Percentiles rank a stretch among this genome's conserved stretches.
phyloP scores from a whole-genome alignment of 345 rosid species.

The Lumnitzera racemosa region DNA sequence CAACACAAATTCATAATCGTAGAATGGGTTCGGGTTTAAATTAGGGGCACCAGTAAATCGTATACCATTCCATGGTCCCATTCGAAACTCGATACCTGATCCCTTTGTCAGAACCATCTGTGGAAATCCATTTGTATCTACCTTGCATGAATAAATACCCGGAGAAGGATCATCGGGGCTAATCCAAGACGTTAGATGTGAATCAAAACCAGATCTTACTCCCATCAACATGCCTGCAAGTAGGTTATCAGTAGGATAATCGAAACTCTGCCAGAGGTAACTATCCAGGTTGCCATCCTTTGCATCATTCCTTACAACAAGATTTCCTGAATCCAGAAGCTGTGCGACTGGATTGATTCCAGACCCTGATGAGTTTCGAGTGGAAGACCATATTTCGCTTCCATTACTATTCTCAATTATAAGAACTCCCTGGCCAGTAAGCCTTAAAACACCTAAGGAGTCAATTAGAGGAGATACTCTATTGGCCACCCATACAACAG shows the following conservation, averaged over 20 bases:
- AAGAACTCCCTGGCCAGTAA: slow-evolving; percentile 8
- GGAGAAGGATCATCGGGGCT: slow-evolving; percentile 15
- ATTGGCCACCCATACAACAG: slow-evolving; percentile 24
- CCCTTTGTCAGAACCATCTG: slow-evolving; percentile 5
- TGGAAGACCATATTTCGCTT: slow-evolving; percentile 13
- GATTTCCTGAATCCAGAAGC: slow-evolving; percentile 19
- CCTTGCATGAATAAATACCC: slow-evolving; percentile 8
- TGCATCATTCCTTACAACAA: slow-evolving; percentile 10
- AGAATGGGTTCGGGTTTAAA: slow-evolving; percentile 3
- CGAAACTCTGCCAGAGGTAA: slow-evolving; percentile 23
- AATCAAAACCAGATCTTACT: slow-evolving; percentile 4
- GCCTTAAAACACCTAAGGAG: slow-evolving; percentile 2
- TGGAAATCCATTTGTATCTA: slow-evolving; percentile 15
- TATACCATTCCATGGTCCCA: slow-evolving; percentile 20
- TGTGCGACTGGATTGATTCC: slow-evolving; percentile 8
- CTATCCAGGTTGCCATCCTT: background rate
- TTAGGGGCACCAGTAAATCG: slow-evolving; percentile 6
- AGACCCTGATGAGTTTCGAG: background rate
- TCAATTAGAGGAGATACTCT: slow-evolving; percentile 11
- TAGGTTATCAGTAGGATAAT: slow-evolving; percentile 14
- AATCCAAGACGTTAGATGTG: slow-evolving; percentile 18
- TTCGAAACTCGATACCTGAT: background rate
- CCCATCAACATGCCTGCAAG: slow-evolving; percentile 19
- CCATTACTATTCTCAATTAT: slow-evolving; percentile 8
- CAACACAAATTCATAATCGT: slow-evolving; percentile 1